phyloP scores from a whole-genome alignment of 495 filamentous ascomycete genomes.

The Aspergillus homomorphus region DNA sequence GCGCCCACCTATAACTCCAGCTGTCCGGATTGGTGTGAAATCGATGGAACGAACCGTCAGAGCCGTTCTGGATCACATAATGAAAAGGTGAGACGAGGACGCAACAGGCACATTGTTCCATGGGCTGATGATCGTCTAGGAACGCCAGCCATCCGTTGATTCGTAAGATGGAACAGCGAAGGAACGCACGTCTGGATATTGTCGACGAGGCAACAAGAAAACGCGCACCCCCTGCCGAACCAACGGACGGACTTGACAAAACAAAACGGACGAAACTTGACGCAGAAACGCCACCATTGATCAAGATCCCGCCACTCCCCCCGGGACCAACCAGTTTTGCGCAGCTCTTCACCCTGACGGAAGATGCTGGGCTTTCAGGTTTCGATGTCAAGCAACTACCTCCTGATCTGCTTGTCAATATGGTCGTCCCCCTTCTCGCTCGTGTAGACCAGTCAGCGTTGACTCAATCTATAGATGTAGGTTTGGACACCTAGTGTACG shows the following conservation, averaged over 20 bases:
- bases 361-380: slow-evolving; percentile 63
- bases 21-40: slow-evolving; percentile 74
- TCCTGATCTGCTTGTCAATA: slow-evolving; percentile 67
- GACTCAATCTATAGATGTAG: slow-evolving; percentile 63
- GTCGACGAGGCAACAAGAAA: slow-evolving; percentile 74
- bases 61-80: slow-evolving; percentile 73
- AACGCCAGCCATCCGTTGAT: slow-evolving; percentile 66
- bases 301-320: slow-evolving; percentile 62
- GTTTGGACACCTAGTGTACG: slow-evolving; percentile 1
- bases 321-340: slow-evolving; percentile 72
- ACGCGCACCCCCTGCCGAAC: slow-evolving; percentile 61
- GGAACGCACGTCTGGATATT: slow-evolving; percentile 67
- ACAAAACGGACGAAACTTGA: slow-evolving; percentile 69
- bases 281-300: slow-evolving; percentile 46
- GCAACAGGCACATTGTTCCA: neutral
- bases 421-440: slow-evolving; percentile 67
- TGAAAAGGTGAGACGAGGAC: slow-evolving; percentile 58
- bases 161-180: slow-evolving; percentile 73
- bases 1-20: slow-evolving; percentile 71
- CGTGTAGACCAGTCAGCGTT: slow-evolving; percentile 61
- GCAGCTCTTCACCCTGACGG: slow-evolving; percentile 79
- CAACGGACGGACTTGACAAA: slow-evolving; percentile 64
- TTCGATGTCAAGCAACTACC: slow-evolving; percentile 84
- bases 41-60: slow-evolving; percentile 93
- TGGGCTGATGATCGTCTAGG: slow-evolving; percentile 40